Evolutionary conservation across 345 rosid genomes (phyloP).

Genomic region (Salix udensis): DNA sequence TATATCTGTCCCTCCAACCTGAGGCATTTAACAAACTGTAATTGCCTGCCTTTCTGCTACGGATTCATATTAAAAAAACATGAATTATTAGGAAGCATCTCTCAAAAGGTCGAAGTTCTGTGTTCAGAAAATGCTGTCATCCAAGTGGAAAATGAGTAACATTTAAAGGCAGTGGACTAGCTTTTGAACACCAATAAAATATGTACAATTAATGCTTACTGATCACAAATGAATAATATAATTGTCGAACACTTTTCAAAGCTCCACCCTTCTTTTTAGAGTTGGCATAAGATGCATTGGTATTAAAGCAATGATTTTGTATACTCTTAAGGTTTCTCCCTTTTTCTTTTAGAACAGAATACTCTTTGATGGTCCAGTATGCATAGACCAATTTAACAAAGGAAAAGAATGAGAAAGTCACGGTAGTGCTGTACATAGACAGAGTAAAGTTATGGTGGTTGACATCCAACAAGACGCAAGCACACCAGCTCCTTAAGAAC

Average conservation of each 20-base stretch:
- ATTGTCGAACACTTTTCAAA: background rate
- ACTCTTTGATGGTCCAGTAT: background rate
- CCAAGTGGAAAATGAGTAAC: background rate
- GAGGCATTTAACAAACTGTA: slow-evolving; percentile 20
- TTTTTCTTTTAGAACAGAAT: no score
- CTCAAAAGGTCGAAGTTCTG: background rate
- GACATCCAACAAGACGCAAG: background rate
- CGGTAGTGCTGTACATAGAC: background rate
- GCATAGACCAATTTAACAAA: background rate
- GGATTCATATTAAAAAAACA: background rate
- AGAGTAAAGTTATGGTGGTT: background rate
- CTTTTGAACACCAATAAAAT: background rate
- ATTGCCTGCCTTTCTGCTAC: background rate
- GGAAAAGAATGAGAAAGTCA: background rate
- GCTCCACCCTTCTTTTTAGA: background rate
- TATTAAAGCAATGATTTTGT: background rate
- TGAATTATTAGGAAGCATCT: background rate
- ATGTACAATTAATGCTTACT: no score
- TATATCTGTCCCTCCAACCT: slow-evolving; percentile 70
- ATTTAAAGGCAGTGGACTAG: background rate
- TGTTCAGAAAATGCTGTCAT: background rate
- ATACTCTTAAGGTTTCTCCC: no score
- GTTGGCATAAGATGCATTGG: background rate
- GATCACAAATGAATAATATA: background rate
- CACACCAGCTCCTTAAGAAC: background rate